Evolutionary conservation across 177 flowering plant genomes (phyloP), one percentile per base, ranked within the genome.

Genomic region (Vitis hybrid): DNA sequence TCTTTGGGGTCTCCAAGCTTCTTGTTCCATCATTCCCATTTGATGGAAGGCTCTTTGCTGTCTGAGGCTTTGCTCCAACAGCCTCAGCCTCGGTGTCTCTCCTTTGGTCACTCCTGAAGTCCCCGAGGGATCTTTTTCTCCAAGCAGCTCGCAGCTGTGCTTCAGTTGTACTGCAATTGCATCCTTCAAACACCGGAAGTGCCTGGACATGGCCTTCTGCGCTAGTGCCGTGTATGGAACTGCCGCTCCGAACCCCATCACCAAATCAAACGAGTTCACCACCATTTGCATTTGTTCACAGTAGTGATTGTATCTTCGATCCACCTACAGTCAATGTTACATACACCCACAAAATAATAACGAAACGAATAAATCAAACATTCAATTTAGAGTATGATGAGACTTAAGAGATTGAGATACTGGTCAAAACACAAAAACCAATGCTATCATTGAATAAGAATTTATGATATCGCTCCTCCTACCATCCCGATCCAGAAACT

Each of bases 1-100:
- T 64, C 99, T 75, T 69, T 95, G 99, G 13, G 99, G 98, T 22
- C 99, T 85, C 99, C 99, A 95, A 15, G 98, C 89, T 77, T 95
- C 99, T 77, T 91, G 97, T 29, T 95, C 99, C 92, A 95, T 91
- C 88, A 89, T 89, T 6, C 98, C 98, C 86, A 95, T 90, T 74
- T 93, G 98, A 15, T 93, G 91, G 65, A 93, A 91, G 0, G 92
- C 89, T 64, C 98, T 70, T 73, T 95, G 99, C 52, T 93, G 98
- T 58, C 99, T 83, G 2, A 91, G 70, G 74, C 94, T 91, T 74
- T 93, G 97, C 58, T 95, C 99, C 11, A 95, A 76, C 71, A 91
- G 10, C 63, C 79, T 82, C 14, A 95, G 88, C 77, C 97, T 80
- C 2, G 99, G 99, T 0, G 99, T 95, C 79, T 95, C 98, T 15